phyloP scores from a whole-genome alignment of 495 filamentous ascomycete genomes.

The Darksidea phi region DNA sequence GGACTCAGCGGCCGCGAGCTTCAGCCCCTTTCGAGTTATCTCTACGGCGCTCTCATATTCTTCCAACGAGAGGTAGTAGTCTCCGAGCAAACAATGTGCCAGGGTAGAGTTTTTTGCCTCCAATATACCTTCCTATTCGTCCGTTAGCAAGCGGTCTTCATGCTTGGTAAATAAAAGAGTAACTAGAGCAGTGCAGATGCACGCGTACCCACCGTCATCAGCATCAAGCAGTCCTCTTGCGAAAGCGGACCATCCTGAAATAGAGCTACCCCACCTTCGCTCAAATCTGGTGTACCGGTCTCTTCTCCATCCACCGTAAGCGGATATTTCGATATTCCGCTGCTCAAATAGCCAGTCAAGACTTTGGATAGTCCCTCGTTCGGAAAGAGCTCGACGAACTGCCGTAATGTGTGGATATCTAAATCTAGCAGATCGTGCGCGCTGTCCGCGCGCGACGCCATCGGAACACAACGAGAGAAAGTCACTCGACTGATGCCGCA shows the following conservation, averaged over 20 bases:
- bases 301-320: conserved; percentile 1
- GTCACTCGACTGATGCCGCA: not conserved
- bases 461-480: not conserved
- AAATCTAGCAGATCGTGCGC: conserved; percentile 38
- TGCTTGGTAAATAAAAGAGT: too few relatives aligned
- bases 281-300: conserved; percentile 37
- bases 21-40: conserved; percentile 67
- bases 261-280: conserved; percentile 43
- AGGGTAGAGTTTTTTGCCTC: conserved; percentile 69
- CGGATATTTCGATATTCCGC: conserved; percentile 81
- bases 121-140: conserved; percentile 63
- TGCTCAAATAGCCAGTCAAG: conserved; percentile 73
- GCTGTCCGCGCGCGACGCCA: conserved; percentile 28
- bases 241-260: conserved; percentile 48
- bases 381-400: conserved; percentile 82
- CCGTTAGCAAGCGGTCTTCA: not conserved
- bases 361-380: conserved; percentile 77
- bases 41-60: conserved; percentile 85
- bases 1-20: conserved; percentile 58
- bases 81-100: conserved; percentile 77
- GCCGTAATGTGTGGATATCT: conserved; percentile 68
- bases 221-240: conserved; percentile 68
- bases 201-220: conserved; percentile 57
- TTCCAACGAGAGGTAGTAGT: conserved; percentile 80
- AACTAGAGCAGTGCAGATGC: not conserved